Base-by-base conservation (phyloP, 1,284 basidiomycete genomes). In the Farysia itapuensis region DNA sequence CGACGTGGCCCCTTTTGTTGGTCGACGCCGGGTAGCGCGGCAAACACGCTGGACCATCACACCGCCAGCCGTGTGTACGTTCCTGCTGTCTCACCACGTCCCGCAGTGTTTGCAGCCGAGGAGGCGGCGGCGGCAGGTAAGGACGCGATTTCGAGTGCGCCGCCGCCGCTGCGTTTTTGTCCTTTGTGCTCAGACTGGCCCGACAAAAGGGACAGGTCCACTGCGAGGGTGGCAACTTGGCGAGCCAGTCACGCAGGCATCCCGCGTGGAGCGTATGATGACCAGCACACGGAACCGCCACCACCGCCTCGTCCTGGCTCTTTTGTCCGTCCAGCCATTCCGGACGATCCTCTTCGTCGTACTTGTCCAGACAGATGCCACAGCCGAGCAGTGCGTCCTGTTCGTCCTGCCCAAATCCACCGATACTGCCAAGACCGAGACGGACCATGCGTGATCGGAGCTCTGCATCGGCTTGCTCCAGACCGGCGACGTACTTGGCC, bases 181-280 rank as follows among this genome's bases (percentile, higher is more conserved):
- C 31, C 11, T 46, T 21, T 4, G 47, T 31, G 14, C 34, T 40
- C 18, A 75, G 49, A 20, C 42, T 39, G 0, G 49, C 51, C 12
- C 74, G 58, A 39, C 74, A 75, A 18, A 70, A 72, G 7, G 74
- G 74, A 32, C 74, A 75, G 0, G 60, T 63, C 74, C 74, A 75
- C 23, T 72, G 53, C 21, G 46, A 53, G 1, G 72, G 72, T 4
- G 64, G 49, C 5, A 49, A 47, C 18, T 53, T 61, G 2, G 46
- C 52, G n/a, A 75, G 54, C 74, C 74, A 75, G 4, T 61, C 60
- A 13, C 43, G 44, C 24, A 75, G 29, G 41, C 72, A 75, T 2
- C 45, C 39, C 1, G 63, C 61, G 25, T 75, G 74, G 7, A 73
- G 39, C 2, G 67, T 72, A 40, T 75, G 74, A 40, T 68, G 61